Base-by-base conservation (phyloP, 2,329 filamentous ascomycete species). In the Aotearoamyces nothofagi region DNA sequence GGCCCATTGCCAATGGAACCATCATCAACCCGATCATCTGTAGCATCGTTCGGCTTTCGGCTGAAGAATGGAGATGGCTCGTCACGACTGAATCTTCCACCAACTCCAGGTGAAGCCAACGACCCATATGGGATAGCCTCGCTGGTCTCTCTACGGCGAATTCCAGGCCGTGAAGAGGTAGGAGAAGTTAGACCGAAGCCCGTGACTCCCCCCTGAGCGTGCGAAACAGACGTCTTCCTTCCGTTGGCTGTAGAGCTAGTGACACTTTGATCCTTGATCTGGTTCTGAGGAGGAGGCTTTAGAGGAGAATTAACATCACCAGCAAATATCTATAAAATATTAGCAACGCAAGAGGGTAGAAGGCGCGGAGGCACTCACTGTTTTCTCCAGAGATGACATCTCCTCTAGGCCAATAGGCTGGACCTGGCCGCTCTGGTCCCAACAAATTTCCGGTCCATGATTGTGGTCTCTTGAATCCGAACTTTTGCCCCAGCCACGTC, bases 221-320 rank as follows among this genome's bases (percentile, higher is more conserved):
- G 60, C 12, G 86, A 90, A 27, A 93, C 55, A 1, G 86, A 94
- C 10, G 74, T 63, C 56, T 93, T 94, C 33, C 87, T 79, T 27
- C 77, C 69, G 31, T 78, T 75, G 8, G 64, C 45, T 8, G 62
- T 63, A 50, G 66, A 51, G 54, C 66, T 52, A 51, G 66, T 50
- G 51, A 64, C 35, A 53, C 63, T 53, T 57, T 72, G 58, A 23
- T 70, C 65, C 43, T 76, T 73, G 43, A 60, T 63, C 14, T 59
- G 52, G 36, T 60, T 68, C 46, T 81, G 78, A 17, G 73, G 69
- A 12, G 81, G 80, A 6, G 81, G 78, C 55, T 96, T 96, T 41
- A 94, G 61, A 17, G 84, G 79, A 19, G 90, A 94, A 53, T 96
- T 98, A 49, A 98, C 84, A 39, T 92, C 90, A 28, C 69, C 70